A percentile compares a stretch with the other conserved stretches of the same genome.
These are phyloP conservation scores for Hondaea fermentalgiana DNA, from an alignment of 108 stramenopile genomes.

Conservation along the genomic window DNA sequence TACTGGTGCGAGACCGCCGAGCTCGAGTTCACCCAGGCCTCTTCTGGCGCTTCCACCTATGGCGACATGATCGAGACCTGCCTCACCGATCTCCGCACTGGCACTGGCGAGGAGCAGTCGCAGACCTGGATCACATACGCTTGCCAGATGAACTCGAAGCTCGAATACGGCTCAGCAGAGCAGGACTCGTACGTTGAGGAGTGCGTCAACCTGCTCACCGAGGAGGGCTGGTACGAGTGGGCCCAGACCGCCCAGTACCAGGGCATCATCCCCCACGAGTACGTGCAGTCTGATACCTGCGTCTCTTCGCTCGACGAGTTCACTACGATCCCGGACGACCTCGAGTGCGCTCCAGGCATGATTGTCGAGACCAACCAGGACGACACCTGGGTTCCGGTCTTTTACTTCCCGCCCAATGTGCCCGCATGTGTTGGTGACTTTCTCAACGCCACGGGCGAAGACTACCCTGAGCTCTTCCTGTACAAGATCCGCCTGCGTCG, in stretches of 20 bases:
- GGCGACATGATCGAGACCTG: background rate
- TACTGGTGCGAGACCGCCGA: constrained; percentile 10
- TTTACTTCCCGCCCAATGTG: background rate
- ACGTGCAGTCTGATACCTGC: background rate
- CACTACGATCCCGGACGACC: background rate
- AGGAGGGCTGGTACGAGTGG: background rate
- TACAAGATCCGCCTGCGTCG: background rate
- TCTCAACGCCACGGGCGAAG: background rate
- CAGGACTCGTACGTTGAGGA: background rate
- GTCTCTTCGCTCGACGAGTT: background rate
- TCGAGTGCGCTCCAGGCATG: background rate
- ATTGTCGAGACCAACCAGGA: background rate
- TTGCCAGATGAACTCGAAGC: background rate
- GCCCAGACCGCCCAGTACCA: background rate
- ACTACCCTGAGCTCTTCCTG: background rate
- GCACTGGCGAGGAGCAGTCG: background rate
- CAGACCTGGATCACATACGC: background rate
- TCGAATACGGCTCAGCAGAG: too few species aligned
- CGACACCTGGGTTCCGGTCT: background rate
- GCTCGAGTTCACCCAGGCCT: background rate
- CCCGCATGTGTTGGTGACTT: background rate
- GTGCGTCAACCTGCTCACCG: background rate
- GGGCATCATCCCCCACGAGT: background rate
- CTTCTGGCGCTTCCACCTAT: background rate
- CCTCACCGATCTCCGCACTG: background rate